Conservation (phyloP, 78 protist species). For the Guillardia theta region DNA sequence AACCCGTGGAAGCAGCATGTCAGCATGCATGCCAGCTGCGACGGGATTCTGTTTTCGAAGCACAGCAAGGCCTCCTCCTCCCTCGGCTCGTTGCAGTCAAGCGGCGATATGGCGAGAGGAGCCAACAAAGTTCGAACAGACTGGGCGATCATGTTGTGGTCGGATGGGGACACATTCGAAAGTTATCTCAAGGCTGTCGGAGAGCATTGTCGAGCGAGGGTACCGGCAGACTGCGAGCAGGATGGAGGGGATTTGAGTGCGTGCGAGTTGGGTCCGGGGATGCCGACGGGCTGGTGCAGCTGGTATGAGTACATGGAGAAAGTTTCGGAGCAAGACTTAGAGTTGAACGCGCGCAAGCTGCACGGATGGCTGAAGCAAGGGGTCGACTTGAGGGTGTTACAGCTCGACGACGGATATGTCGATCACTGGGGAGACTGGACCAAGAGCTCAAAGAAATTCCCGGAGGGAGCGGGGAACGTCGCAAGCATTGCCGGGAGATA, state of each 20-base stretch:
- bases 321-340: too few species aligned
- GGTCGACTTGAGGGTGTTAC: not conserved
- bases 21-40: not conserved
- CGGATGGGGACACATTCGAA: too few species aligned
- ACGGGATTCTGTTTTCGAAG: not conserved
- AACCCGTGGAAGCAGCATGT: not conserved
- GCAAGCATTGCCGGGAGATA: too few species aligned
- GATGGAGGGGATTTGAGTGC: not conserved
- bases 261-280: not conserved
- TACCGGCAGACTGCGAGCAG: not conserved
- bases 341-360: too few species aligned
- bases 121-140: too few species aligned
- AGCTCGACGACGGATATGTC: not conserved
- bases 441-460: too few species aligned
- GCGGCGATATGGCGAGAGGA: too few species aligned
- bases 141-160: too few species aligned
- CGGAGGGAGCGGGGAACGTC: too few species aligned
- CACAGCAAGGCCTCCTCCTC: not conserved
- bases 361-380: too few species aligned
- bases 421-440: not conserved
- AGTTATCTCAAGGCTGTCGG: not conserved
- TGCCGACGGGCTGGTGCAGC: not conserved
- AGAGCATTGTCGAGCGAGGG: not conserved
- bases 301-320: conserved; percentile 21
- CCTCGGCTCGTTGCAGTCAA: too few species aligned